A percentile compares a stretch with the other conserved stretches of the same genome.
These are phyloP conservation scores for Colletotrichum echinochloae DNA, from an alignment of 2,329 filamentous ascomycete genomes.

Conservation along the genomic window DNA sequence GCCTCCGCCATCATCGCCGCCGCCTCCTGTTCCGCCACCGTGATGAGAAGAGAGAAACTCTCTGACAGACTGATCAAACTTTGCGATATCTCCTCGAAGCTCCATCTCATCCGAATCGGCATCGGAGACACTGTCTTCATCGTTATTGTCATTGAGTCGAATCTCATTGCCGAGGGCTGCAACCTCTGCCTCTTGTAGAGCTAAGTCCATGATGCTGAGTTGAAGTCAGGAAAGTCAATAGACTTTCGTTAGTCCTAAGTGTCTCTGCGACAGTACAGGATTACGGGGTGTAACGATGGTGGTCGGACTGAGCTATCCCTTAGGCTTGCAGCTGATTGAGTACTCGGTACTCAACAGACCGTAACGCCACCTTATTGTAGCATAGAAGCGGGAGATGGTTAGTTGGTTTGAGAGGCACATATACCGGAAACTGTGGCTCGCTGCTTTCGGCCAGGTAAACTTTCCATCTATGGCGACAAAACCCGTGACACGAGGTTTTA, in stretches of 20 bases:
- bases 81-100: slow-evolving; percentile 57
- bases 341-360: background rate
- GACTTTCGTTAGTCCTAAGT: background rate
- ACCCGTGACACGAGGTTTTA: background rate
- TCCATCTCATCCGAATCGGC: slow-evolving; percentile 60
- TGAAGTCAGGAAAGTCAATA: background rate
- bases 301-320: background rate
- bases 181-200: background rate
- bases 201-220: slow-evolving; percentile 8
- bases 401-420: background rate
- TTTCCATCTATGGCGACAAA: background rate
- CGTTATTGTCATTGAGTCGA: slow-evolving; percentile 11
- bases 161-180: background rate
- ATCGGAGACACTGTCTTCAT: slow-evolving; percentile 51
- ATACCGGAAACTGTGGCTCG: background rate
- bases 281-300: background rate
- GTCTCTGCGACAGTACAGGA: background rate
- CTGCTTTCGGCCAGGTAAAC: background rate
- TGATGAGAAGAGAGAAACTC: slow-evolving; percentile 55
- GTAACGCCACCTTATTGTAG: background rate
- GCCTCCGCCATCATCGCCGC: background rate
- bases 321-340: background rate
- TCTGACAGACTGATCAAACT: slow-evolving; percentile 56
- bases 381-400: background rate
- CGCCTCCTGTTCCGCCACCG: slow-evolving; percentile 43